phyloP scores from a whole-genome alignment of 2,329 filamentous ascomycete species.

The Zasmidium citrigriseum region DNA sequence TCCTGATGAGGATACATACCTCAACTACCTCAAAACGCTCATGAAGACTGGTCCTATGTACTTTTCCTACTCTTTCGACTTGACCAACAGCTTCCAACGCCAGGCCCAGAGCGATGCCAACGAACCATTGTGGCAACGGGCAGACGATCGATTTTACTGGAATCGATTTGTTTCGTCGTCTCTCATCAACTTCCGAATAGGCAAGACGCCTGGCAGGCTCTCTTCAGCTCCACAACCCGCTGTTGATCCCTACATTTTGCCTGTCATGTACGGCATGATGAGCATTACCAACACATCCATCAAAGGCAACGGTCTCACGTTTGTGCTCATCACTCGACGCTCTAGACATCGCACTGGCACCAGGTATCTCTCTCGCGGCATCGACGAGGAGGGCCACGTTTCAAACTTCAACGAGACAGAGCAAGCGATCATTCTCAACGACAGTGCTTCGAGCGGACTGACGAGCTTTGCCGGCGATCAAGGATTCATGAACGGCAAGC shows the following conservation, averaged over 20 bases:
- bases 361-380: constrained; percentile 89
- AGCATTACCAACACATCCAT: constrained; percentile 84
- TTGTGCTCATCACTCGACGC: constrained; percentile 83
- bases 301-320: constrained; percentile 80
- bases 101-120: constrained; percentile 75
- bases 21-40: constrained; percentile 76
- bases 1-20: constrained; percentile 89
- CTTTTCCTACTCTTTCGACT: constrained; percentile 95
- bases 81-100: constrained; percentile 95
- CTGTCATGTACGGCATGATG: constrained; percentile 94
- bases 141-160: constrained; percentile 99
- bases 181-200: constrained; percentile 81
- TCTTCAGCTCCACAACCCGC: constrained; percentile 71
- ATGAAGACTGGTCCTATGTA: constrained; percentile 88
- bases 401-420: constrained; percentile 99
- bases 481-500: constrained; percentile 73
- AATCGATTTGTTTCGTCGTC: constrained; percentile 91
- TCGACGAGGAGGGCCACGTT: constrained; percentile 92
- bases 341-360: constrained; percentile 88
- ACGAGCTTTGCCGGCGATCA: constrained; percentile 78
- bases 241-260: constrained; percentile 88
- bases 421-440: constrained; percentile 87
- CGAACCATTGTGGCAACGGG: constrained; percentile 81
- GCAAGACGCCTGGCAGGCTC: constrained; percentile 57
- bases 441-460: constrained; percentile 68